Conservation (phyloP, 129 eudicot genomes). For the Scalesia atractyloides region DNA sequence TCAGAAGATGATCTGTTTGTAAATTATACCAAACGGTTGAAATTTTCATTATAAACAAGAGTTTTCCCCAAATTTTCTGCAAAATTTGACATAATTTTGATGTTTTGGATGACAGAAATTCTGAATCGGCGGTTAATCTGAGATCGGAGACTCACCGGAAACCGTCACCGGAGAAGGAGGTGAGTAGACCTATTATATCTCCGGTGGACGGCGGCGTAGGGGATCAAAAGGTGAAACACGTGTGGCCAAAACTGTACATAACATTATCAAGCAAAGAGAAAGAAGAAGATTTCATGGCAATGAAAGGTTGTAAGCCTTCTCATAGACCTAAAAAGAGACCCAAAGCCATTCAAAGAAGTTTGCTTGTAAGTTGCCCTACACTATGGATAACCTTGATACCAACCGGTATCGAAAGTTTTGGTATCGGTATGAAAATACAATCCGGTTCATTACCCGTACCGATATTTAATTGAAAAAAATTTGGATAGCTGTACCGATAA, state of each 20-base stretch:
- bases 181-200: constrained; percentile 22
- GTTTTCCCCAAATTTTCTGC: not conserved
- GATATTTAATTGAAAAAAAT: too few relatives aligned
- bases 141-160: constrained; percentile 49
- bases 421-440: too few relatives aligned
- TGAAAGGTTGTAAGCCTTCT: constrained; percentile 70
- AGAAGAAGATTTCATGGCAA: constrained; percentile 73
- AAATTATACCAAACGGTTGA: not conserved
- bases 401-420: too few relatives aligned
- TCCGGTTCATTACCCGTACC: too few relatives aligned
- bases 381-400: too few relatives aligned
- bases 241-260: constrained; percentile 56
- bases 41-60: not conserved
- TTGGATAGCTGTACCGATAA: too few relatives aligned
- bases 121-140: constrained; percentile 36
- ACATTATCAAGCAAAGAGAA: constrained; percentile 59
- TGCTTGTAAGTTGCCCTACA: constrained; percentile 41
- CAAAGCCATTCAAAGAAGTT: constrained; percentile 54
- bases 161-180: constrained; percentile 51
- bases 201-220: constrained; percentile 31
- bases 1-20: constrained; percentile 16
- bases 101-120: constrained; percentile 38
- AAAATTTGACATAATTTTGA: not conserved
- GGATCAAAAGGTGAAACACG: constrained; percentile 32
- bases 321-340: constrained; percentile 69